Evolutionary conservation across 2,329 filamentous ascomycete species (phyloP), one percentile per base, ranked within the genome.

Genomic region (Teratosphaeria zuluensis): DNA sequence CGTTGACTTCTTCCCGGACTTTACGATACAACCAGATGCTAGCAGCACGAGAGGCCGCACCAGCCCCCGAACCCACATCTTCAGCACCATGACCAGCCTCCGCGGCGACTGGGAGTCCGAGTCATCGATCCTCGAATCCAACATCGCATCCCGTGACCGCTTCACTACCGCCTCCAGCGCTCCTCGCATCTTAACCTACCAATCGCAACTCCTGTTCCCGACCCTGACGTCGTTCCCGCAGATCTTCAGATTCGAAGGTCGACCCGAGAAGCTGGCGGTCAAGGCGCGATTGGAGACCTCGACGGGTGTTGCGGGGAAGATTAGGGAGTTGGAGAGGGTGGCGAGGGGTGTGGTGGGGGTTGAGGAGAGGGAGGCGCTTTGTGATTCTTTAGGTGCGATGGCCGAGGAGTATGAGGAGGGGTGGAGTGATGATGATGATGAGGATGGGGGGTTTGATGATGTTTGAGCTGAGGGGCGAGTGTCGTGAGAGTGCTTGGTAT

Each of bases 401-500:
- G 87, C 88, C 1, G 92, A 96, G 68, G 89, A 89, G 60, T 97
- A 96, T 71, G 85, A 90, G 65, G 89, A 94, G 61, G 90, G 90
- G 1, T 96, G 90, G 89, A 87, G 84, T 59, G 88, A 89, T 65
- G 80, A 84, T 59, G 88, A 89, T 65, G 80, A 84, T 8, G 86
- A 84, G 21, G 86, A 84, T 21, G 85, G 90, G 42, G 42, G n/a
- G 42, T 48, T n/a, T 59, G 86, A 90, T 54, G 77, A 72, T 59
- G 67, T 69, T 56, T 63, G 56, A 62, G 42, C 16, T 21, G 42
- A 35, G 33, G 9, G 33, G 33, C 14, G 33, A 7, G 33, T 9
- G 19, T 48, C 42, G 42, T 24, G n/a, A 8, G n/a, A 2, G 16
- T 11, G 3, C 42, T 7, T n/a, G 11, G 38, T 16, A 16, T 28